Evolutionary conservation across 768 basidiomycete species (phyloP), one percentile per base, ranked within the genome.

Genomic region (Fomitopsis pulvina): DNA sequence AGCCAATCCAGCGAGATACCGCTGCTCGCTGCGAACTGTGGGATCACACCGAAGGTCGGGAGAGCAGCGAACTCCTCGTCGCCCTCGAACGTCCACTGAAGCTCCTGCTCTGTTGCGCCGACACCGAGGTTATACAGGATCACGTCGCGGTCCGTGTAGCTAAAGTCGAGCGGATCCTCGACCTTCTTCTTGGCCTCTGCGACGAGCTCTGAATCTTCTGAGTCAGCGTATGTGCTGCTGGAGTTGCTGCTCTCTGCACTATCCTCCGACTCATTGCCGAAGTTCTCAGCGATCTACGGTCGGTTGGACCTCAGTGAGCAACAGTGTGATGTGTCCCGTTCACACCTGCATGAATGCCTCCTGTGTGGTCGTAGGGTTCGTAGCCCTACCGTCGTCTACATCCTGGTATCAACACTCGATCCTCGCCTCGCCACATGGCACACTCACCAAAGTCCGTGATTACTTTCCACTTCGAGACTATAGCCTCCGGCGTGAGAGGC

Each of bases 1-100:
- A 99, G 72, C 83, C 85, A 95, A 68, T 91, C 92, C 42, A 92
- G 68, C 0, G 85, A 66, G 3, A 91, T 45, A 25, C 78, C 74
- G 6, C 77, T 73, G 57, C 81, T 87, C 1, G 90, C 81, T 20
- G 71, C 63, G 66, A 98, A 91, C 63, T 92, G 92, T 14, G 96
- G 95, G 51, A 98, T 78, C 34, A 98, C 93, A 26, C 92, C 96
- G 61, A 96, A 98, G 0, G 94, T 98, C 0, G 93, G 96, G 29
- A 99, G 68, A 1, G 87, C 83, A 50, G 77, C 66, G 67, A 99
- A 99, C 12, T 83, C 76, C 41, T 93, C 91, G 63, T 92, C 77
- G 37, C 85, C 83, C 69, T 99, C 96, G 59, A 81, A 98, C 10
- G 84, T 83, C 86, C 91, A 92, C 55, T 92, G 81, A 5, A 97